Evolutionary conservation across 2,329 filamentous ascomycete genomes (phyloP).

Genomic region (Allantophomopsis lycopodina): DNA sequence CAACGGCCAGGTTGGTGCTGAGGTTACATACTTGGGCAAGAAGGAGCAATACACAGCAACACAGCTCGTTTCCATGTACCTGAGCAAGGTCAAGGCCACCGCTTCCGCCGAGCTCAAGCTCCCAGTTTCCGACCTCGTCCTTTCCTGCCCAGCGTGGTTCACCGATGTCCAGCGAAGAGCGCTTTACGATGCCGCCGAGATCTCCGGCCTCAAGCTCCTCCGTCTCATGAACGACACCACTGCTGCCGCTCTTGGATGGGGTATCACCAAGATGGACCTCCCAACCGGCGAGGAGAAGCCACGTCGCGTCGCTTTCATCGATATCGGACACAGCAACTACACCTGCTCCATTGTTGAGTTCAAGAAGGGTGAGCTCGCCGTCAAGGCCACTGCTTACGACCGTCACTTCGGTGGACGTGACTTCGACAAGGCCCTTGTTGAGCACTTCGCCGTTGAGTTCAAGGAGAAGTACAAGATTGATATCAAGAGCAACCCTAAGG

Average conservation of each 20-base stretch:
- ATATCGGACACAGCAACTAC: constrained; percentile 95
- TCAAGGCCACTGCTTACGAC: constrained; percentile 87
- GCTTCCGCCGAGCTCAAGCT: constrained; percentile 78
- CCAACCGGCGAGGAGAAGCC: constrained; percentile 83
- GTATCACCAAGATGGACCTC: constrained; percentile 95
- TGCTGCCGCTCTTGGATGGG: constrained; percentile 87
- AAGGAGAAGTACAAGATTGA: constrained; percentile 97
- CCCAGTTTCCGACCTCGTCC: constrained; percentile 82
- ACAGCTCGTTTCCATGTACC: constrained; percentile 88
- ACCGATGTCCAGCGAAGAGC: constrained; percentile 84
- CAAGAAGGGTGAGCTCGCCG: constrained; percentile 87
- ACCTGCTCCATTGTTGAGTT: constrained; percentile 91
- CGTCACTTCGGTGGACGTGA: constrained; percentile 95
- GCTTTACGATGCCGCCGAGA: constrained; percentile 82
- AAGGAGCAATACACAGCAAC: constrained; percentile 92
- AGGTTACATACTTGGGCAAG: constrained; percentile 86
- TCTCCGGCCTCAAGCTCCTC: constrained; percentile 84
- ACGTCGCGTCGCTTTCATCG: constrained; percentile 78
- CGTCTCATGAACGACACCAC: constrained; percentile 97
- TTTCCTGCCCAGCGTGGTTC: constrained; percentile 95
- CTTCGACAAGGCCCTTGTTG: constrained; percentile 88
- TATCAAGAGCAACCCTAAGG: constrained; percentile 81
- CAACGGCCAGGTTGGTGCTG: constrained; percentile 87
- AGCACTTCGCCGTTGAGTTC: constrained; percentile 93
- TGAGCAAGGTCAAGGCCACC: constrained; percentile 87